These are phyloP conservation scores for Russula griseocarnosa DNA, from an alignment of 768 basidiomycete genomes.

Conservation along the genomic window DNA sequence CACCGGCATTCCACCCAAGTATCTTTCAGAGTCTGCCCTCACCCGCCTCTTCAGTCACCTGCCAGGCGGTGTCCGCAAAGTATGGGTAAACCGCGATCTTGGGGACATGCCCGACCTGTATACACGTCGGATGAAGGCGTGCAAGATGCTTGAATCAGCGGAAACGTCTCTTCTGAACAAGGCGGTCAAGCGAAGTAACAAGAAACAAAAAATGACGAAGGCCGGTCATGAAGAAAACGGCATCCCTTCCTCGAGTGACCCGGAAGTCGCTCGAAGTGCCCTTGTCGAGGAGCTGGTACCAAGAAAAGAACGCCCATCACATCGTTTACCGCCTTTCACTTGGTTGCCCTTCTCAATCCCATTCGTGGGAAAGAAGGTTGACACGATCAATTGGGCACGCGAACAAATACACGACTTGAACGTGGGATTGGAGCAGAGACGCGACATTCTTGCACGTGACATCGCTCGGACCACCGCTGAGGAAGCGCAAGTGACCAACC, in stretches of 20 bases:
- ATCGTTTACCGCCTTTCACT: conserved; percentile 56
- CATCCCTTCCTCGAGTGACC: conserved; percentile 28
- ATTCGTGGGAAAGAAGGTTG: conserved; percentile 84
- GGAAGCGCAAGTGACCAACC: conserved; percentile 26
- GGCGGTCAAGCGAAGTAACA: conserved; percentile 63
- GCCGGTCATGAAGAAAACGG: conserved; percentile 26
- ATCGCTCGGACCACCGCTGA: conserved; percentile 29
- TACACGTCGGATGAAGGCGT: conserved; percentile 68
- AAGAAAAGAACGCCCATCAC: conserved; percentile 66
- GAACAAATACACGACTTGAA: conserved; percentile 57
- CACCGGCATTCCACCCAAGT: conserved; percentile 80
- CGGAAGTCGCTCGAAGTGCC: conserved; percentile 31
- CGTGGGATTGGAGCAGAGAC: conserved; percentile 29
- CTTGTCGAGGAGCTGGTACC: conserved; percentile 54
- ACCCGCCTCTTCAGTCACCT: conserved; percentile 66
- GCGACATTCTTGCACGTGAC: conserved; percentile 33
- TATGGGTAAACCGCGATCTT: conserved; percentile 91
- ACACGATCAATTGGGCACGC: conserved; percentile 87
- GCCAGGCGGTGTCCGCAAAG: conserved; percentile 84
- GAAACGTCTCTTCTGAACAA: conserved; percentile 74
- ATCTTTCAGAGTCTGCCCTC: conserved; percentile 67
- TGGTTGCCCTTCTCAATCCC: conserved; percentile 53
- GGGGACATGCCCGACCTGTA: conserved; percentile 83
- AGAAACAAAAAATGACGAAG: conserved; percentile 47
- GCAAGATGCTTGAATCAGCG: conserved; percentile 78